Evolutionary conservation across 148 eudicot genomes (phyloP).

Genomic region (Rhododendron molle): DNA sequence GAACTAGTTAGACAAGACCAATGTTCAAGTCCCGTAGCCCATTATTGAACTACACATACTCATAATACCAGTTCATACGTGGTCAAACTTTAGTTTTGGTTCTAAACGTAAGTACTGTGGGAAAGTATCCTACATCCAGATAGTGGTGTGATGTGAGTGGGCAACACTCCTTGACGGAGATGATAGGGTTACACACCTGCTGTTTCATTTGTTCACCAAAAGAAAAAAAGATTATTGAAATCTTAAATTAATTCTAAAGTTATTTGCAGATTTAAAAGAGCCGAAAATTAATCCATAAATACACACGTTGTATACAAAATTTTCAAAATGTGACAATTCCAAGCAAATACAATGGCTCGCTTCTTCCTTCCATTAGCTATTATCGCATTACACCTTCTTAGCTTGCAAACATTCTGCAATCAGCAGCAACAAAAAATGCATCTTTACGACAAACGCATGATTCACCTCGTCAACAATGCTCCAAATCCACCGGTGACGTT

Average conservation of each 20-base stretch:
- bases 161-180: too few species aligned
- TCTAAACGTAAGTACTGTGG: too few species aligned
- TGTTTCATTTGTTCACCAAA: too few species aligned
- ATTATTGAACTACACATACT: too few species aligned
- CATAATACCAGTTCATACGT: neutral
- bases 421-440: neutral
- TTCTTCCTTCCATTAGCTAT: neutral
- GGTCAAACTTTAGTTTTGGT: too few species aligned
- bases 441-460: neutral
- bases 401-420: neutral
- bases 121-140: too few species aligned
- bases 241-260: neutral
- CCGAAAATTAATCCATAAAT: neutral
- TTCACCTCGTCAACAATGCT: neutral
- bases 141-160: too few species aligned
- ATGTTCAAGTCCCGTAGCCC: too few species aligned
- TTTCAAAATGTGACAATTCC: neutral
- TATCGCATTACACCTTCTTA: neutral
- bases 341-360: neutral
- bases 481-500: neutral
- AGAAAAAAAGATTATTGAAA: neutral
- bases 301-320: neutral
- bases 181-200: too few species aligned
- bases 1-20: too few species aligned
- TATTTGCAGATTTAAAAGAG: neutral